phyloP scores from a whole-genome alignment of 768 basidiomycete species.

The Macrolepiota dolichaula region DNA sequence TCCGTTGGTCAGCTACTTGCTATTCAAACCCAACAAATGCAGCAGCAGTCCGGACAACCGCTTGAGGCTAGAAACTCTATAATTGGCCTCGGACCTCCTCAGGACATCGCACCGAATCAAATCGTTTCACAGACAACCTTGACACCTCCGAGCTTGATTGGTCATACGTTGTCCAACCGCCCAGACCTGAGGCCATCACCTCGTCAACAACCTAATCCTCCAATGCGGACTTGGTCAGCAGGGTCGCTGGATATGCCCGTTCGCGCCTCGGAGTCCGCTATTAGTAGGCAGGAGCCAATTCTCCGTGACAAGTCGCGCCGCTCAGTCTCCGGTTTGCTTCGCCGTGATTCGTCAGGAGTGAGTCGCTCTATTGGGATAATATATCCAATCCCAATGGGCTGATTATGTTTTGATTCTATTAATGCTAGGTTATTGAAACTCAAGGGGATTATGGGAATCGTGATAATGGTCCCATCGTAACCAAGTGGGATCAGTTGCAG shows the following conservation, averaged over 20 bases:
- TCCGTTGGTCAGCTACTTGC: constrained; percentile 85
- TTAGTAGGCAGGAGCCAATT: constrained; percentile 40
- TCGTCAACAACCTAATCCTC: constrained; percentile 60
- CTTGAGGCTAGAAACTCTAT: constrained; percentile 39
- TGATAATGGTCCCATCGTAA: constrained; percentile 76
- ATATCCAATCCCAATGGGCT: neutral
- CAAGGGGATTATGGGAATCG: constrained; percentile 50
- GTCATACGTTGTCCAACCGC: constrained; percentile 62
- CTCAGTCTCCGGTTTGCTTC: constrained; percentile 63
- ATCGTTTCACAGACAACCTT: constrained; percentile 37
- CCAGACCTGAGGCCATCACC: constrained; percentile 58
- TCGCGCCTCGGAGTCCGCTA: constrained; percentile 45
- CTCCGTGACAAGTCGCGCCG: constrained; percentile 65
- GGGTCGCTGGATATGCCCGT: constrained; percentile 74
- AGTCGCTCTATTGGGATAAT: constrained; percentile 23
- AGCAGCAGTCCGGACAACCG: constrained; percentile 42
- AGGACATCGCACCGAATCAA: constrained; percentile 48
- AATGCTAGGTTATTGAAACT: constrained; percentile 47
- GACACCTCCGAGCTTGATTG: constrained; percentile 39
- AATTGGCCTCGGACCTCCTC: constrained; percentile 34
- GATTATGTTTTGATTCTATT: constrained; percentile 5
- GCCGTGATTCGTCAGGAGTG: constrained; percentile 76
- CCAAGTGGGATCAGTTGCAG: constrained; percentile 94
- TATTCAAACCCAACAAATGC: constrained; percentile 72
- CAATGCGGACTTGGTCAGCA: constrained; percentile 82